These are phyloP conservation scores for Botrytis elliptica DNA, from an alignment of 2,329 filamentous ascomycete species.

Conservation along the genomic window DNA sequence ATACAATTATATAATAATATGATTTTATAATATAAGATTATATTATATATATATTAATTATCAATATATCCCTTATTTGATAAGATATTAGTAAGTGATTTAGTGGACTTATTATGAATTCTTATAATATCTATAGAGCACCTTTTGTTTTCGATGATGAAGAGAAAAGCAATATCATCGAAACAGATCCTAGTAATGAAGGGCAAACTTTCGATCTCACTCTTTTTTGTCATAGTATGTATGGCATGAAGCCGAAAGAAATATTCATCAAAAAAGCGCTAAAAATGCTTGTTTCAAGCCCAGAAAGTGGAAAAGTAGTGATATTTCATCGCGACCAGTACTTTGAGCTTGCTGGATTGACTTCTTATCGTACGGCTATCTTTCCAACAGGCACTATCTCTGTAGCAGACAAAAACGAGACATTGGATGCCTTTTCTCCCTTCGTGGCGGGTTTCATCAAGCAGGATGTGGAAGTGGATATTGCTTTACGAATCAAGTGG, in stretches of 20 bases:
- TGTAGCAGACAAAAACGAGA: slow-evolving; percentile 47
- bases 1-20: too few relatives aligned
- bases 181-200: slow-evolving; percentile 29
- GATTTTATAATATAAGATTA: too few relatives aligned
- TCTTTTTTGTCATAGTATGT: slow-evolving; percentile 64
- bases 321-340: slow-evolving; percentile 54
- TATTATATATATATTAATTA: too few relatives aligned
- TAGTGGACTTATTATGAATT: too few relatives aligned
- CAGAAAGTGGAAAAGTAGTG: slow-evolving; percentile 47
- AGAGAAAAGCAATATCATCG: too few relatives aligned
- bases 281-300: slow-evolving; percentile 45
- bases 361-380: slow-evolving; percentile 47
- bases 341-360: slow-evolving; percentile 49
- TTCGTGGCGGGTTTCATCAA: slow-evolving; percentile 51
- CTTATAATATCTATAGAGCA: slow-evolving; percentile 43
- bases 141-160: slow-evolving; percentile 43
- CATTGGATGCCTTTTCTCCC: slow-evolving; percentile 50
- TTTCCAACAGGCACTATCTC: slow-evolving; percentile 47
- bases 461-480: slow-evolving; percentile 35
- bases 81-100: too few relatives aligned
- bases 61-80: too few relatives aligned
- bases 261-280: slow-evolving; percentile 48
- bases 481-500: slow-evolving; percentile 44
- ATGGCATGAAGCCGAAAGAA: slow-evolving; percentile 54
- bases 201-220: slow-evolving; percentile 52